Evolutionary conservation across 2,329 filamentous ascomycete species (phyloP).

Genomic region (Trichoderma gracile): DNA sequence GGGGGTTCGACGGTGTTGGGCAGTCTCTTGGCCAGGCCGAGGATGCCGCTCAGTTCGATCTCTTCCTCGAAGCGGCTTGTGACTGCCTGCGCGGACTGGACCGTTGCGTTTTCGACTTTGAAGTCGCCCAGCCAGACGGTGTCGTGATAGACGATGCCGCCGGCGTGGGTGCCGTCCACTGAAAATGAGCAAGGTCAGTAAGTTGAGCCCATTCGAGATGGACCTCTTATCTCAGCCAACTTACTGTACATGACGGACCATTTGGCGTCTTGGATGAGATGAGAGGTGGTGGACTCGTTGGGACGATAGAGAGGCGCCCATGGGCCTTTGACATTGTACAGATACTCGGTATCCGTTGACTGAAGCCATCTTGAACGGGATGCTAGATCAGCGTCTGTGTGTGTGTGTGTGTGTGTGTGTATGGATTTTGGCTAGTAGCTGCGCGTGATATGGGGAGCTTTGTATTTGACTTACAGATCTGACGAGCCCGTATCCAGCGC

Average conservation of each 20-base stretch:
- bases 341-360: constrained; percentile 49
- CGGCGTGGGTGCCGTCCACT: constrained; percentile 49
- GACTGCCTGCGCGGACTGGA: constrained; percentile 51
- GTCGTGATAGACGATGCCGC: constrained; percentile 54
- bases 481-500: constrained; percentile 57
- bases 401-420: too few relatives aligned
- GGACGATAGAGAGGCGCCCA: constrained; percentile 47
- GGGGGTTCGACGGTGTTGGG: constrained; percentile 47
- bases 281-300: constrained; percentile 47
- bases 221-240: constrained; percentile 30
- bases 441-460: too few relatives aligned
- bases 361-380: constrained; percentile 53
- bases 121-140: constrained; percentile 50
- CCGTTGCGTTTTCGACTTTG: constrained; percentile 46
- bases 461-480: constrained; percentile 58
- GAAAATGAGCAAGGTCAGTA: not conserved
- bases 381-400: constrained; percentile 22
- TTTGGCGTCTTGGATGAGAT: constrained; percentile 44
- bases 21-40: constrained; percentile 53
- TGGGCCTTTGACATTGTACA: constrained; percentile 39
- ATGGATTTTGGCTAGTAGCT: too few relatives aligned
- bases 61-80: constrained; percentile 47
- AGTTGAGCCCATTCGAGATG: not conserved
- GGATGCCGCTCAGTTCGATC: constrained; percentile 49
- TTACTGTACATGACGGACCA: constrained; percentile 54